Conservation (phyloP, 805 yeast genomes). For the Yarrowia sp. region DNA sequence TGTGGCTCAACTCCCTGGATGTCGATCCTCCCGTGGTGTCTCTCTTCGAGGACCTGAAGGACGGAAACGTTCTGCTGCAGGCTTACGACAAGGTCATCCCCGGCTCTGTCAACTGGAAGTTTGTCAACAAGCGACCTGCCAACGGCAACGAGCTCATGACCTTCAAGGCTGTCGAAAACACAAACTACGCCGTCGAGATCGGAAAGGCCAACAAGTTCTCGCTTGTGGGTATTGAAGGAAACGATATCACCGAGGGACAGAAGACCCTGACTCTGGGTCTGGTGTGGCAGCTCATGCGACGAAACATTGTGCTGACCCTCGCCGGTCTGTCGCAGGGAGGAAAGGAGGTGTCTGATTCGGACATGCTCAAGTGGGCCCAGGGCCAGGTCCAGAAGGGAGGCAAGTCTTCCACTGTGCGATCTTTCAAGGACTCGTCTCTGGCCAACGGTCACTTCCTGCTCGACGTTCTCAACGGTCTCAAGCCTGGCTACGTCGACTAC, state of each 20-base stretch:
- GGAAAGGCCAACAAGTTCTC: slow-evolving; percentile 94
- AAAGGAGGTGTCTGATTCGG: slow-evolving; percentile 78
- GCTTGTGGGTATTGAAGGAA: slow-evolving; percentile 96
- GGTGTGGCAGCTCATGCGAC: slow-evolving; percentile 98
- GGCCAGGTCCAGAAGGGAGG: slow-evolving; percentile 86
- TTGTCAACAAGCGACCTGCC: slow-evolving; percentile 83
- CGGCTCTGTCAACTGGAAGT: slow-evolving; percentile 80
- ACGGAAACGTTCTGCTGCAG: slow-evolving; percentile 85
- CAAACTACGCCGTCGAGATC: slow-evolving; percentile 97
- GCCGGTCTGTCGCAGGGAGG: slow-evolving; percentile 74
- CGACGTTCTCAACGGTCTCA: slow-evolving; percentile 89
- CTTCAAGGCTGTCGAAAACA: slow-evolving; percentile 94
- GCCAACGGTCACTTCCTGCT: slow-evolving; percentile 81
- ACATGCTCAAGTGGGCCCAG: slow-evolving; percentile 94
- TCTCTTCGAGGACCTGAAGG: slow-evolving; percentile 92
- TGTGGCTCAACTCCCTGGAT: slow-evolving; percentile 96
- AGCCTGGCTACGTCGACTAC: slow-evolving; percentile 98
- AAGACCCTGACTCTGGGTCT: slow-evolving; percentile 87
- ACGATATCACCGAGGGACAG: slow-evolving; percentile 94
- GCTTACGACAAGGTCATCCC: slow-evolving; percentile 97
- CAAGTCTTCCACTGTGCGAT: slow-evolving; percentile 71
- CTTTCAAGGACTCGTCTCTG: slow-evolving; percentile 82
- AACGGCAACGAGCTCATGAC: slow-evolving; percentile 79
- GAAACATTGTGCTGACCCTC: slow-evolving; percentile 88
- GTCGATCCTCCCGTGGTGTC: slow-evolving; percentile 94